Evolutionary conservation across 2,329 filamentous ascomycete genomes (phyloP), one percentile per base, ranked within the genome.

Genomic region (Cytospora mali): DNA sequence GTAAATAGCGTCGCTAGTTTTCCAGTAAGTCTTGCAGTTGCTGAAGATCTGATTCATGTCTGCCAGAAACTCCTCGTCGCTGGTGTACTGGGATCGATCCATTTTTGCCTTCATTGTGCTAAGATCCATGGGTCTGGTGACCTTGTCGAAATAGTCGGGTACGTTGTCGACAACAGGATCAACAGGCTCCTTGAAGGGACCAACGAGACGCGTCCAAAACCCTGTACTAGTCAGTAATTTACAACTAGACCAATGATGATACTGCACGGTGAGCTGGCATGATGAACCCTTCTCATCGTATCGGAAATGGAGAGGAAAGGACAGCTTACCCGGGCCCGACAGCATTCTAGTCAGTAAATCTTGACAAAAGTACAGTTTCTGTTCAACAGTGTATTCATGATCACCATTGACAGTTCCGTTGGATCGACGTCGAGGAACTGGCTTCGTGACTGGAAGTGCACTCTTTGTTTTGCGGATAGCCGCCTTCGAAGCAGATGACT

Each of bases 11-110:
- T 85, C 81, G 28, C 77, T 77, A 65, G 79, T 78, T 54, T 76
- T 81, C 83, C 85, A 88, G 73, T 88, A 88, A n/a, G 79, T 81
- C 71, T 84, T 87, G 72, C 84, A 88, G 71, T 88, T 88, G 28
- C 79, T 74, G 63, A 88, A 88, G 39, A 88, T 88, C 69, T 85
- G 83, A 7, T 83, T 80, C 69, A 88, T 80, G 71, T 88, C 86
- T 3, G 72, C 73, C 42, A 80, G 71, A 67, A 88, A 88, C 58
- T 86, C 82, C 4, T 80, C 77, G 9, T 84, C 79, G 55, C 74
- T 77, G 3, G 62, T 69, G 70, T 88, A 88, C 67, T 81, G 79
- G 23, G 72, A 73, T 16, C 73, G 70, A 60, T 87, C 82, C 81
- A 88, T 84, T 73, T 87, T 88, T 53, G 66, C 72, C 72, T 87